Conservation (phyloP, 2,329 filamentous ascomycete species). For the Apiospora kogelbergensis region DNA sequence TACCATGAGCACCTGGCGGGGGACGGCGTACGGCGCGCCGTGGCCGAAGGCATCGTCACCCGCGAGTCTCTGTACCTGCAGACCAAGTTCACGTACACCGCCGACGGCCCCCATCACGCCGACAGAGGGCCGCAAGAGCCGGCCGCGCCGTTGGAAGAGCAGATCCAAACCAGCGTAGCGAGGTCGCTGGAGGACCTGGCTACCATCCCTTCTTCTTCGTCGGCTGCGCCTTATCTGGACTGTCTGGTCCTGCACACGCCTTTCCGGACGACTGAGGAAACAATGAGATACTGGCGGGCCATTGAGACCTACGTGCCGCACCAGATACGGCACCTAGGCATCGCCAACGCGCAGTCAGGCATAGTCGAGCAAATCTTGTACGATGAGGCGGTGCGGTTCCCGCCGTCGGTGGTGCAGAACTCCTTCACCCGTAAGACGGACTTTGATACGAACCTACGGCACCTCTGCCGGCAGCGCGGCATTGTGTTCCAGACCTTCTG, state of each 20-base stretch:
- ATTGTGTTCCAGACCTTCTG: constrained; percentile 56
- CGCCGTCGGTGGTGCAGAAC: constrained; percentile 69
- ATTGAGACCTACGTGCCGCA: constrained; percentile 67
- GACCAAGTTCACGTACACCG: constrained; percentile 79
- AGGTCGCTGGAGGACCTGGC: constrained; percentile 66
- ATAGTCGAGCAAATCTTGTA: constrained; percentile 53
- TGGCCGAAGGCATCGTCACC: constrained; percentile 57
- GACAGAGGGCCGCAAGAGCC: constrained; percentile 66
- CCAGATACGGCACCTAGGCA: constrained; percentile 65
- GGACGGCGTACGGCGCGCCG: constrained; percentile 61
- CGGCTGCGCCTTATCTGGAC: constrained; percentile 55
- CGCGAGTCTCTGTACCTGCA: constrained; percentile 69
- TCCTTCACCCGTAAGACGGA: constrained; percentile 62
- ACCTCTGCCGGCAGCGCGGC: constrained; percentile 41
- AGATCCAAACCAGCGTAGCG: constrained; percentile 66
- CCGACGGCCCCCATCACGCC: constrained; percentile 58
- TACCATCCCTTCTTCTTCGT: constrained; percentile 25
- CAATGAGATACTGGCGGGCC: constrained; percentile 64
- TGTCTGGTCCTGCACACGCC: constrained; percentile 72
- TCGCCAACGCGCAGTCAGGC: constrained; percentile 69
- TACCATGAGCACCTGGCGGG: constrained; percentile 74
- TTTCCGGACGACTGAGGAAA: constrained; percentile 42
- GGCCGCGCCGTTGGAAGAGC: constrained; percentile 55
- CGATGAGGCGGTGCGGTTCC: constrained; percentile 24
- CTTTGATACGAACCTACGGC: constrained; percentile 61